Evolutionary conservation across 495 filamentous ascomycete species (phyloP).

Genomic region (Penicillium odoratum): DNA sequence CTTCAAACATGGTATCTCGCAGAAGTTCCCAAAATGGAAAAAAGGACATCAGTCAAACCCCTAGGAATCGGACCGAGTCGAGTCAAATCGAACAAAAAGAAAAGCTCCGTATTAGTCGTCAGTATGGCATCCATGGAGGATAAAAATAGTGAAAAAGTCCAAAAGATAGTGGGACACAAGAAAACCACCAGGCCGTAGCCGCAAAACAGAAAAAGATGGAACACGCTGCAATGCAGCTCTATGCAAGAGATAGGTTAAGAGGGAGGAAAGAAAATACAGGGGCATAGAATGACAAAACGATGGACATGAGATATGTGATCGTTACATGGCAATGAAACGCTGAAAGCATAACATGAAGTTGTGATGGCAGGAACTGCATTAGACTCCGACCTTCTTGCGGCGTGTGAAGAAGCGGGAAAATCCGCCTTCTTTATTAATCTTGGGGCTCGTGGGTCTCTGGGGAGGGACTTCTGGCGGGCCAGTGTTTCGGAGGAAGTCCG

Average conservation of each 20-base stretch:
- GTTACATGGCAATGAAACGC: slow-evolving; percentile 36
- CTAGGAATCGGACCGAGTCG: not conserved
- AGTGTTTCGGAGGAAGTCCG: slow-evolving; percentile 76
- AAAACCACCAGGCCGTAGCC: slow-evolving; percentile 24
- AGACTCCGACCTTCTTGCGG: slow-evolving; percentile 45
- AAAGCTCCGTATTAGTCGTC: slow-evolving; percentile 23
- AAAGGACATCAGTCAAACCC: slow-evolving; percentile 11
- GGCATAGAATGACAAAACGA: slow-evolving; percentile 19
- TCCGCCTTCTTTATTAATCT: slow-evolving; percentile 27
- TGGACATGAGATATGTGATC: slow-evolving; percentile 32
- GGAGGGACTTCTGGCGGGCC: slow-evolving; percentile 58
- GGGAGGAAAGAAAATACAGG: not conserved
- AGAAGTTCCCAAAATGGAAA: slow-evolving; percentile 22
- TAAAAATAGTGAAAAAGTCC: slow-evolving; percentile 1
- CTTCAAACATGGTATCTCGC: slow-evolving; percentile 33
- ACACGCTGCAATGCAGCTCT: slow-evolving; percentile 13
- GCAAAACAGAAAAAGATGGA: slow-evolving; percentile 7
- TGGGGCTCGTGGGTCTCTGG: slow-evolving; percentile 17
- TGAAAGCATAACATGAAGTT: slow-evolving; percentile 32
- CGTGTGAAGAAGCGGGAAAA: slow-evolving; percentile 44
- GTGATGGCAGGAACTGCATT: slow-evolving; percentile 8
- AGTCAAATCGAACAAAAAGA: slow-evolving; percentile 10
- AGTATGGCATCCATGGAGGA: slow-evolving; percentile 13
- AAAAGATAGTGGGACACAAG: slow-evolving; percentile 16
- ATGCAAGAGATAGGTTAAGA: slow-evolving; percentile 8